Evolutionary conservation across 345 rosid species (phyloP), one percentile per base, ranked within the genome.

Genomic region (Garcia nutans): DNA sequence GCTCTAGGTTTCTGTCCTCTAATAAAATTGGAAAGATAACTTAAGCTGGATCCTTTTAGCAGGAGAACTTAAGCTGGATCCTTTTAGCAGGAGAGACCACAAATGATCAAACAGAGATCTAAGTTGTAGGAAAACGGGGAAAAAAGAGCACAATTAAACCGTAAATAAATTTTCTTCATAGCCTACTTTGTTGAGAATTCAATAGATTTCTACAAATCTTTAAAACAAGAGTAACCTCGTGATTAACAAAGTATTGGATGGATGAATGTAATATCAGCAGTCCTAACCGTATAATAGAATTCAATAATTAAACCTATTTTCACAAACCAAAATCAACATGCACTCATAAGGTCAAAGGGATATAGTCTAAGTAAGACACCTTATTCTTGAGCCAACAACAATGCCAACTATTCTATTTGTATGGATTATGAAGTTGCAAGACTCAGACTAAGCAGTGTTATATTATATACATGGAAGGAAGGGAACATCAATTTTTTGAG

Each of bases 301-400:
- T 54, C 58, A 54, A 17, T 16, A 19, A 54, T 15, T 4, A 17
- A 17, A 54, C 58, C 8, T 54, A 17, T 16, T 54, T 17, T 54
- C n/a, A n/a, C n/a, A n/a, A n/a, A n/a, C 16, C 12, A 66, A 8
- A 58, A 42, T 33, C 77, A 50, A 62, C 26, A 55, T 16, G 63
- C 23, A 52, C 3, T 28, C 11, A 52, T 19, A 62, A 33, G 42
- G 12, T 28, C 65, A 17, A 55, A 13, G 42, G 56, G 16, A 62
- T 50, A 65, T 41, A 65, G 17, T 54, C 20, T 23, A 15, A 45
- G 20, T 23, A 15, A 45, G 20, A 20, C 9, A n/a, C n/a, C 23
- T 15, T 37, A 62, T 20, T 45, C 58, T 61, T 24, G 23, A 64
- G 59, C 66, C 76, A 60, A 20, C 42, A 26, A 47, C 73, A 70